phyloP scores from a whole-genome alignment of 345 rosid species.

The Eutrema japonicum region DNA sequence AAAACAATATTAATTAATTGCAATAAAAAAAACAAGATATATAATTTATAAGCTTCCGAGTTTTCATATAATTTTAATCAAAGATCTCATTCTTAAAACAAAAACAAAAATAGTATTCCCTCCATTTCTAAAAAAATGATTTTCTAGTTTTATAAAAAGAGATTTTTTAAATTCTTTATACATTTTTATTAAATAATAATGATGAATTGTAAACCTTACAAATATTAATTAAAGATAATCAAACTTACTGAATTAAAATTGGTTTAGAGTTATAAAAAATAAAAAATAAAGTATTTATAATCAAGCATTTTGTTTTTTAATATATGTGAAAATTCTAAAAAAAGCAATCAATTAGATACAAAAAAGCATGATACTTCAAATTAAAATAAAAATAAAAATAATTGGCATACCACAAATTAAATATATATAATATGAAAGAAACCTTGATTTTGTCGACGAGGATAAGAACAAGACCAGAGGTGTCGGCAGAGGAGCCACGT shows the following conservation, averaged over 20 bases:
- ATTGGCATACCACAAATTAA: neutral
- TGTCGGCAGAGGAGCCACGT: conserved; percentile 49
- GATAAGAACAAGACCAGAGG: conserved; percentile 47
- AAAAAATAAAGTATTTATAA: no score
- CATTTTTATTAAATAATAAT: no score
- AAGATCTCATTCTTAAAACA: neutral
- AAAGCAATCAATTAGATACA: neutral
- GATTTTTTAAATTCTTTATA: no score
- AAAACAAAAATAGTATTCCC: neutral
- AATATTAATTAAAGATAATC: no score
- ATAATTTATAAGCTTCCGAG: neutral
- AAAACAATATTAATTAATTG: neutral
- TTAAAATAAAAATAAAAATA: neutral
- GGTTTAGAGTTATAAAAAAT: no score
- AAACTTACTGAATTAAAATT: no score
- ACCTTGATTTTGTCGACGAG: conserved; percentile 45
- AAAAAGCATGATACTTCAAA: neutral
- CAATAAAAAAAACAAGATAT: neutral
- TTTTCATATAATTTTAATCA: neutral
- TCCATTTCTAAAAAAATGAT: no score
- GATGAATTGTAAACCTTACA: no score
- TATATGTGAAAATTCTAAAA: no score
- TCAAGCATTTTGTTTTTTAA: no score
- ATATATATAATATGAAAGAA: neutral
- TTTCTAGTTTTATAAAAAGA: no score